Evolutionary conservation across 2,329 filamentous ascomycete genomes (phyloP).

Genomic region (Claviceps maximensis): DNA sequence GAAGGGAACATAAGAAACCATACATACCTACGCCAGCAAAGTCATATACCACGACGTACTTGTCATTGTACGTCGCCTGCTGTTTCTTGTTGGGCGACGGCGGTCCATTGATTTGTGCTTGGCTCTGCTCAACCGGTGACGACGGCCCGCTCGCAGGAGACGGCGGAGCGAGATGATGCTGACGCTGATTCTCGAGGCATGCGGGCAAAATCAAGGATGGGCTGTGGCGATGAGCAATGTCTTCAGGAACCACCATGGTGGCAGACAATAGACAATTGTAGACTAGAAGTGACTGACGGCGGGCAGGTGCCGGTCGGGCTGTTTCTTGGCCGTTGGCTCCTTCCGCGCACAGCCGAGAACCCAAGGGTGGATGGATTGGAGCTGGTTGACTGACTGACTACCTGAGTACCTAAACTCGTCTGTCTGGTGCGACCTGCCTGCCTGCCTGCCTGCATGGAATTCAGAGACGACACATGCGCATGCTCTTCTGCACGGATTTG

Average conservation of each 20-base stretch:
- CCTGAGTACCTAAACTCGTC: too few species aligned
- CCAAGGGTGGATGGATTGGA: background rate
- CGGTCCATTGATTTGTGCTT: background rate
- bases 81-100: background rate
- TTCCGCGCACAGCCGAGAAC: background rate
- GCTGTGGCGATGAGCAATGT: background rate
- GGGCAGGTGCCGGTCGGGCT: background rate
- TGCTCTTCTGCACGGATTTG: background rate
- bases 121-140: background rate
- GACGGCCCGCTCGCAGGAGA: background rate
- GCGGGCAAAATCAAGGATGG: background rate
- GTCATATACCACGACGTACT: conserved; percentile 28
- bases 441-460: background rate
- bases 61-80: conserved; percentile 5
- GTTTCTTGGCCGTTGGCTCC: background rate
- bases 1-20: background rate
- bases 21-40: conserved; percentile 21
- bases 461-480: background rate
- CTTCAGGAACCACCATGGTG: conserved; percentile 3
- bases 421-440: too few species aligned
- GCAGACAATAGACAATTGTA: too few species aligned
- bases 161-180: background rate
- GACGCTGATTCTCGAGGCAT: too few species aligned
- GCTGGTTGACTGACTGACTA: too few species aligned
- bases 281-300: background rate